Base-by-base conservation (phyloP, 495 filamentous ascomycete genomes). In the Penicillium bialowiezense region DNA sequence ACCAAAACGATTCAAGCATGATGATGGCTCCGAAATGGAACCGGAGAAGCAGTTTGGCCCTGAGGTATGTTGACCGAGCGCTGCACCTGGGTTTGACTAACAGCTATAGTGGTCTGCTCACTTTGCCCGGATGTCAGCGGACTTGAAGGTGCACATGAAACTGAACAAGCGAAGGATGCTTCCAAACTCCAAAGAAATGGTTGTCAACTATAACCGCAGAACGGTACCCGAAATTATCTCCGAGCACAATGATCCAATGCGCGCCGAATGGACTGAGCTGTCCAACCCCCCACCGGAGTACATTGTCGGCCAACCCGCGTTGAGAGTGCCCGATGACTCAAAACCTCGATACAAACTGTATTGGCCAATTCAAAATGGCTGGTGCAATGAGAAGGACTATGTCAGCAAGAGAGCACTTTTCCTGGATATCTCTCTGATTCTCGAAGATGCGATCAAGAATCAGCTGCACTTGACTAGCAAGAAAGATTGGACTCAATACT, bases 241-340 rank as follows among this genome's bases (percentile, higher is more conserved):
- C 3, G 88, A 92, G 56, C 93, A 98, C 65, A 97, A 97, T 57
- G 93, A 98, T 58, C 86, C 91, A 0, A 71, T 91, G 52, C 84
- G 92, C 37, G 82, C 97, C 20, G 95, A 97, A 39, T 98, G 93
- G 93, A 98, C 93, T 1, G 91, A 97, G 48, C 71, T 95, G n/a
- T 76, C 82, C 15, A 75, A 78, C 45, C 65, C 78, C 20, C 74
- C 80, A 8, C 84, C 87, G 7, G 83, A 85, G 19, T 86, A 84
- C 55, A 87, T 96, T 55, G 84, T 88, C 23, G 93, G 93, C 6
- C 80, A 89, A 32, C 78, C 85, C 29, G 93, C 95, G 7, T 73
- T 89, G 43, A 82, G 95, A 17, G 86, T 98, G 37, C 86, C 93
- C 0, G 93, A 98, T 58, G 73, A 84, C 43, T 97, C 93, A n/a